Evolutionary conservation across 306 rosid species (phyloP).

Genomic region (Potentilla sterilis): DNA sequence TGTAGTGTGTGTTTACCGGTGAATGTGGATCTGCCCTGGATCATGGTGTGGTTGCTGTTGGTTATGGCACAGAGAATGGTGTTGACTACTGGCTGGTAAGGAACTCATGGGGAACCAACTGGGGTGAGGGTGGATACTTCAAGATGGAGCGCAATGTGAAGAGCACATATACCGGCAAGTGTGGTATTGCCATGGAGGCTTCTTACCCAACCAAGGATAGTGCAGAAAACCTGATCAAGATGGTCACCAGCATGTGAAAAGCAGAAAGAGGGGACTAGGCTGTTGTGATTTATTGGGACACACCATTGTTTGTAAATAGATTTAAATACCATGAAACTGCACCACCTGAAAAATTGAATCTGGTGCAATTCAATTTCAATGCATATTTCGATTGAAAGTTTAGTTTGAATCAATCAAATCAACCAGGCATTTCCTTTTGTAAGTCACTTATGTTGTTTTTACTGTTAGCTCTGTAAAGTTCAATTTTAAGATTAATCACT

Average conservation of each 20-base stretch:
- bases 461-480: not conserved
- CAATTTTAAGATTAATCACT: not conserved
- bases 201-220: conserved; percentile 74
- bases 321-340: conserved; percentile 15
- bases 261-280: not conserved
- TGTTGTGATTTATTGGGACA: not conserved
- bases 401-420: not conserved
- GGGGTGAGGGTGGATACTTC: conserved; percentile 93
- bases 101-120: conserved; percentile 85
- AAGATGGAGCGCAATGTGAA: conserved; percentile 62
- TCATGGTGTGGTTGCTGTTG: conserved; percentile 87
- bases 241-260: conserved; percentile 47
- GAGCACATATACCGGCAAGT: conserved; percentile 45
- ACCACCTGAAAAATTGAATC: not conserved
- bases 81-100: conserved; percentile 88
- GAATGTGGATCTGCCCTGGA: conserved; percentile 62
- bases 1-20: conserved; percentile 84
- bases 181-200: conserved; percentile 76
- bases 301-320: conserved; percentile 18
- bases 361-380: conserved; percentile 9
- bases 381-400: conserved; percentile 12
- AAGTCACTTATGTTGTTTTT: not conserved
- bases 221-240: conserved; percentile 30
- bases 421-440: not conserved
- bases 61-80: conserved; percentile 82